Evolutionary conservation across 108 stramenopile genomes (phyloP).

Genomic region (Epipyxis sp.): DNA sequence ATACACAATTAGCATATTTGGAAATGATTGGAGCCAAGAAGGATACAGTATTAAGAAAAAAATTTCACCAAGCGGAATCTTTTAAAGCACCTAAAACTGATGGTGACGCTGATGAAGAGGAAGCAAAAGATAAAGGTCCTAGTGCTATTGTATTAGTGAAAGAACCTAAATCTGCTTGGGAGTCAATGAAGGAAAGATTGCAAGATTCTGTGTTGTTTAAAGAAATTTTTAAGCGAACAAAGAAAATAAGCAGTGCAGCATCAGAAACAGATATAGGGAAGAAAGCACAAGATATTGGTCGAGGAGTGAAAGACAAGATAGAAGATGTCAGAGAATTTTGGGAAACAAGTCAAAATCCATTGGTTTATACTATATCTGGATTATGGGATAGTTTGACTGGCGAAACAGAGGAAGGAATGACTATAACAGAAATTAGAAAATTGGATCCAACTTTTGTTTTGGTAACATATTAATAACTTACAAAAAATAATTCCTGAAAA

Average conservation of each 20-base stretch:
- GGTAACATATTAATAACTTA: conserved; percentile 89
- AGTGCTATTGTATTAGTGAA: conserved; percentile 20
- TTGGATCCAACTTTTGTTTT: conserved; percentile 90
- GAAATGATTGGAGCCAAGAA: too few species aligned
- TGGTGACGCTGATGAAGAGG: conserved; percentile 24
- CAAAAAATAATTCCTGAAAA: conserved; percentile 75
- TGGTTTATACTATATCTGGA: conserved; percentile 89
- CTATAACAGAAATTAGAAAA: conserved; percentile 77
- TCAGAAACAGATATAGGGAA: conserved; percentile 70
- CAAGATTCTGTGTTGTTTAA: conserved; percentile 10
- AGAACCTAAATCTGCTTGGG: conserved; percentile 4
- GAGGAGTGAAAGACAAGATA: conserved; percentile 65
- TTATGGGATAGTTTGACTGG: conserved; percentile 91
- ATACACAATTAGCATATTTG: too few species aligned
- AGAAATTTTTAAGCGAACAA: conserved; percentile 15
- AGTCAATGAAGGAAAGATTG: conserved; percentile 9
- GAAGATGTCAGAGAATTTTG: conserved; percentile 88
- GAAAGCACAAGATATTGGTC: conserved; percentile 54
- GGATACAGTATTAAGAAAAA: too few species aligned
- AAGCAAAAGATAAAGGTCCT: conserved; percentile 13
- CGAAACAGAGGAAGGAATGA: conserved; percentile 85
- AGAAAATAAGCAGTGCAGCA: neutral
- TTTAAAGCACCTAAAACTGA: too few species aligned
- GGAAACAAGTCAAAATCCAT: conserved; percentile 94
- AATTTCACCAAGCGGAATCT: too few species aligned